Evolutionary conservation across 306 rosid species (phyloP).

Genomic region (Adenanthera pavonina): DNA sequence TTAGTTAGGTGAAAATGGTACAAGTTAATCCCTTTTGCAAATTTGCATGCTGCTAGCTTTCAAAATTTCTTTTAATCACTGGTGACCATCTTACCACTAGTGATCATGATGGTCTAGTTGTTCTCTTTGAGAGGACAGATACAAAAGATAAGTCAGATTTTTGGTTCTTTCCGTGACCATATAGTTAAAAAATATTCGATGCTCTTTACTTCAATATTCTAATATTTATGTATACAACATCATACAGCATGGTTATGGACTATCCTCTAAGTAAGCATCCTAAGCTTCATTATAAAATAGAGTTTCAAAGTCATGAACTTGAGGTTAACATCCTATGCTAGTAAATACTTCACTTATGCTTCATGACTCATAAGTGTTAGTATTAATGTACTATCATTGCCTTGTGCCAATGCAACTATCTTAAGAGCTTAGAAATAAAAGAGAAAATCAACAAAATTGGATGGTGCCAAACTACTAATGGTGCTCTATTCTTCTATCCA

Average conservation of each 20-base stretch:
- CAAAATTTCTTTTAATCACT: background rate
- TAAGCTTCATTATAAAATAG: constrained; percentile 97
- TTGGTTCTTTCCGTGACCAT: constrained; percentile 17
- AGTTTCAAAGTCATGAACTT: constrained; percentile 99
- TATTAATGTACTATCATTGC: constrained; percentile 20
- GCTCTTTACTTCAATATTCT: constrained; percentile 33
- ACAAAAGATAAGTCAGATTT: constrained; percentile 65
- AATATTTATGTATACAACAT: constrained; percentile 44
- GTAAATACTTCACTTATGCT: constrained; percentile 17
- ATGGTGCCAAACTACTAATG: constrained; percentile 98
- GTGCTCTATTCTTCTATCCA: constrained; percentile 90
- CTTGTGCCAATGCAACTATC: constrained; percentile 88
- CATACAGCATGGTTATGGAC: constrained; percentile 84
- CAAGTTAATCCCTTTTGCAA: too few relatives aligned
- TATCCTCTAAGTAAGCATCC: constrained; percentile 84
- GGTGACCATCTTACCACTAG: constrained; percentile 99
- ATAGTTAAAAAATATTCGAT: constrained; percentile 12
- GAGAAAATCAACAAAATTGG: constrained; percentile 99
- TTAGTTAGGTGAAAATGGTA: too few relatives aligned
- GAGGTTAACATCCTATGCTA: constrained; percentile 56
- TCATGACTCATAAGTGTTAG: constrained; percentile 26
- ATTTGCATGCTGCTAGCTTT: too few relatives aligned
- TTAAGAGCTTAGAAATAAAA: constrained; percentile 98
- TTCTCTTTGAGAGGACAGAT: constrained; percentile 98
- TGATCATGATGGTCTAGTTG: constrained; percentile 98